A percentile compares a stretch with the other conserved stretches of the same genome.
Evolutionary conservation across 2,329 filamentous ascomycete genomes (phyloP).

Genomic region (Colletotrichum magnum): DNA sequence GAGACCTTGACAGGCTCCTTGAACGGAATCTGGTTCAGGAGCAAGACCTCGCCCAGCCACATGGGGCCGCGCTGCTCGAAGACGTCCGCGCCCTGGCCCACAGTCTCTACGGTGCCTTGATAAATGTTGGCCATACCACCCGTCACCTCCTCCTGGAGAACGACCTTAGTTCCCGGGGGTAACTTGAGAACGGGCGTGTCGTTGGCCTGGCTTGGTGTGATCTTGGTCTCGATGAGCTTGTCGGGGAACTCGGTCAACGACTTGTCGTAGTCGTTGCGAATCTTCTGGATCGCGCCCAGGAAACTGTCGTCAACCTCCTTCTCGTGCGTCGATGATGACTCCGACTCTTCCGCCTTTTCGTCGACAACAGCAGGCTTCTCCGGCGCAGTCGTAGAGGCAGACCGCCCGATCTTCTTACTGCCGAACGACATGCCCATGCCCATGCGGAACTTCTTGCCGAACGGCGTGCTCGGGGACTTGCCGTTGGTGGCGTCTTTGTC

Average conservation of each 20-base stretch:
- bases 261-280: slow-evolving; percentile 81
- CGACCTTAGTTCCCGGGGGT: slow-evolving; percentile 75
- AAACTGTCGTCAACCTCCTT: slow-evolving; percentile 84
- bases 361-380: slow-evolving; percentile 82
- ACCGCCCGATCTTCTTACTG: slow-evolving; percentile 86
- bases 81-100: slow-evolving; percentile 82
- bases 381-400: slow-evolving; percentile 73
- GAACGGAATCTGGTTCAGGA: slow-evolving; percentile 83
- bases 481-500: slow-evolving; percentile 63
- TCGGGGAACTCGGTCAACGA: slow-evolving; percentile 70
- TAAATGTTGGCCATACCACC: slow-evolving; percentile 88
- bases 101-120: slow-evolving; percentile 84
- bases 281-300: slow-evolving; percentile 78
- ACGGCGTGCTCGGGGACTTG: slow-evolving; percentile 74
- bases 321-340: slow-evolving; percentile 75
- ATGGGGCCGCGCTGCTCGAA: slow-evolving; percentile 90
- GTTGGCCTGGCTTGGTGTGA: slow-evolving; percentile 78
- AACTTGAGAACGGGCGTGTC: slow-evolving; percentile 85
- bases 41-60: slow-evolving; percentile 91
- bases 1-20: slow-evolving; percentile 99
- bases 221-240: slow-evolving; percentile 70
- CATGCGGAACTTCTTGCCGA: slow-evolving; percentile 84
- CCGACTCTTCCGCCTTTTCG: slow-evolving; percentile 81
- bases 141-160: slow-evolving; percentile 78
- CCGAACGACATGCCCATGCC: slow-evolving; percentile 80